Evolutionary conservation across 192 early-diverging fungal species (phyloP).

Genomic region (Coemansia reversa): DNA sequence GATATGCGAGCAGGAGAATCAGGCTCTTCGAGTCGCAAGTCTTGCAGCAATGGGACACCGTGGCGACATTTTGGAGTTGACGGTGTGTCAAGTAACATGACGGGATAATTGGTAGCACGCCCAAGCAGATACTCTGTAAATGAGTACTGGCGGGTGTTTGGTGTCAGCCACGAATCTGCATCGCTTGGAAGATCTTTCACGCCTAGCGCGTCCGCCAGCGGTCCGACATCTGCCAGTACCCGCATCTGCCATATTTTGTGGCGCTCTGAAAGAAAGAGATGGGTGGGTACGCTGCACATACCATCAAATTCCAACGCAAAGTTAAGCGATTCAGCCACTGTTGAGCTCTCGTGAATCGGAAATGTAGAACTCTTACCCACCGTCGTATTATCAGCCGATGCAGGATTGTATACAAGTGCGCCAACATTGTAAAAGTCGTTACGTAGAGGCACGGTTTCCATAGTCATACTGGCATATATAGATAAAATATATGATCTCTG

Average conservation of each 20-base stretch:
- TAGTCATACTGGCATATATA: slow-evolving; percentile 19
- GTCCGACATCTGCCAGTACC: slow-evolving; percentile 1
- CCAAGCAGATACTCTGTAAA: slow-evolving; percentile 45
- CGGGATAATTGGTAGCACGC: slow-evolving; percentile 12
- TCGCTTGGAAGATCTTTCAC: slow-evolving; percentile 16
- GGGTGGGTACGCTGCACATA: slow-evolving; percentile 29
- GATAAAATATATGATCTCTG: slow-evolving; percentile 16
- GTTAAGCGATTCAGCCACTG: slow-evolving; percentile 7
- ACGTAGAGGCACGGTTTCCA: slow-evolving; percentile 30
- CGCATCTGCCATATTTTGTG: slow-evolving; percentile 24
- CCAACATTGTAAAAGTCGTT: slow-evolving; percentile 43
- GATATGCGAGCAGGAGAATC: slow-evolving; percentile 3
- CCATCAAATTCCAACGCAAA: slow-evolving; percentile 29
- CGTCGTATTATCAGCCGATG: not conserved
- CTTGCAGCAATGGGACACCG: slow-evolving; percentile 37
- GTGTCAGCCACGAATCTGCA: slow-evolving; percentile 45
- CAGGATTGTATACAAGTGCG: slow-evolving; percentile 16
- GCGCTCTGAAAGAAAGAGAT: slow-evolving; percentile 27
- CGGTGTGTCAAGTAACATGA: slow-evolving; percentile 12
- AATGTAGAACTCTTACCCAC: not conserved
- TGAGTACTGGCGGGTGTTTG: slow-evolving; percentile 38
- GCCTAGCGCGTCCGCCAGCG: slow-evolving; percentile 1
- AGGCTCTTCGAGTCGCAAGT: slow-evolving; percentile 17
- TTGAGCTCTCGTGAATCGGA: not conserved
- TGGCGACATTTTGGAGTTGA: slow-evolving; percentile 19